phyloP scores from a whole-genome alignment of 2,329 filamentous ascomycete species.

The Chrysoporthe cubensis region DNA sequence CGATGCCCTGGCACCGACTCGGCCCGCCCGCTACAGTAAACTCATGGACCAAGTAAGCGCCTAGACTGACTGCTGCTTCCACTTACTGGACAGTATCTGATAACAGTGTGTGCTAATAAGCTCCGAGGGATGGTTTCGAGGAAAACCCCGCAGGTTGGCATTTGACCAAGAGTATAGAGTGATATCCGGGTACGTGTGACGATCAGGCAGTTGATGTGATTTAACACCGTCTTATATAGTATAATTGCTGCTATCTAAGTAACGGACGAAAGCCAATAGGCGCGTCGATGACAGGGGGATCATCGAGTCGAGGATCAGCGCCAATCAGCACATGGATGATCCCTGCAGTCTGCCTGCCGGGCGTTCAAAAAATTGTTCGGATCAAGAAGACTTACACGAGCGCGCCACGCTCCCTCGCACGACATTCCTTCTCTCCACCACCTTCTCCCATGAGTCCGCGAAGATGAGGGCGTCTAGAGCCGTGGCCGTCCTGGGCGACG shows the following conservation, averaged over 20 bases:
- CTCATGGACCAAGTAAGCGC: no score
- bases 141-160: no score
- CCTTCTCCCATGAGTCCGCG: conserved; percentile 31
- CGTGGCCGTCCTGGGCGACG: conserved; percentile 43
- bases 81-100: no score
- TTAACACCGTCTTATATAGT: background rate
- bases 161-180: no score
- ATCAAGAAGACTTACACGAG: conserved; percentile 11
- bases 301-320: background rate
- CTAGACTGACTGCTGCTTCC: no score
- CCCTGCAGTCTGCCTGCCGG: conserved; percentile 25
- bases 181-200: no score
- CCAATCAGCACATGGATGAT: background rate
- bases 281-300: background rate
- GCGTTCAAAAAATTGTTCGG: conserved; percentile 28
- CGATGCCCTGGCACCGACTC: no score
- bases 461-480: conserved; percentile 47
- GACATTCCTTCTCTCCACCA: conserved; percentile 29
- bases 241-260: background rate
- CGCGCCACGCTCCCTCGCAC: conserved; percentile 23
- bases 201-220: no score
- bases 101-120: no score
- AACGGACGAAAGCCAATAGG: background rate
- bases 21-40: no score
- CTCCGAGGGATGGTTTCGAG: no score